Conservation (phyloP, 495 filamentous ascomycete species). For the Neurospora africana region DNA sequence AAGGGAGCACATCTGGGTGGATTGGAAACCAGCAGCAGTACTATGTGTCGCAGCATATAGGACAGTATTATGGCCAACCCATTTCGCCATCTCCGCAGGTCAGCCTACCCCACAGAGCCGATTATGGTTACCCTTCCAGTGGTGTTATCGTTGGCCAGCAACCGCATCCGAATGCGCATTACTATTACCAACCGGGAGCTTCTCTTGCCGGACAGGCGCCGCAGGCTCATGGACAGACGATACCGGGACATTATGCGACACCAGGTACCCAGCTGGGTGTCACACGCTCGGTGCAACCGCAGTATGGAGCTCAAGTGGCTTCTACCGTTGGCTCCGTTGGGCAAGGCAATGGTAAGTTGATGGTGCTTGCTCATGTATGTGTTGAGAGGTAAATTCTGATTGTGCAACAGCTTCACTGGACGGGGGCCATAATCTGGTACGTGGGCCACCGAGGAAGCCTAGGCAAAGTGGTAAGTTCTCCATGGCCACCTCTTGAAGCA, state of each 20-base stretch:
- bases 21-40: slow-evolving; percentile 27
- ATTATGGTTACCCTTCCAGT: slow-evolving; percentile 28
- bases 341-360: slow-evolving; percentile 7
- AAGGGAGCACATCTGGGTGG: slow-evolving; percentile 19
- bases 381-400: not conserved
- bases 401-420: slow-evolving; percentile 19
- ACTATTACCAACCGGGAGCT: slow-evolving; percentile 28
- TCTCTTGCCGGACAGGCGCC: slow-evolving; percentile 21
- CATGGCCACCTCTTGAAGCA: not conserved
- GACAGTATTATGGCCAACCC: slow-evolving; percentile 27
- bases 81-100: slow-evolving; percentile 23
- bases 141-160: slow-evolving; percentile 28
- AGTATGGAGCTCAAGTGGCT: slow-evolving; percentile 2
- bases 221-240: slow-evolving; percentile 18
- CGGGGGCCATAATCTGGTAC: slow-evolving; percentile 43
- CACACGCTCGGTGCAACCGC: slow-evolving; percentile 3
- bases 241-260: slow-evolving; percentile 21
- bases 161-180: slow-evolving; percentile 20
- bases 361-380: not conserved
- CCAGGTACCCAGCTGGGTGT: slow-evolving; percentile 5
- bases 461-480: slow-evolving; percentile 51
- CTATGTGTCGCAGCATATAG: slow-evolving; percentile 33
- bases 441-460: slow-evolving; percentile 87
- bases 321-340: not conserved
- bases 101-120: slow-evolving; percentile 21